Evolutionary conservation across 805 yeast species (phyloP).

Genomic region (Zygoascus flipseniorum): DNA sequence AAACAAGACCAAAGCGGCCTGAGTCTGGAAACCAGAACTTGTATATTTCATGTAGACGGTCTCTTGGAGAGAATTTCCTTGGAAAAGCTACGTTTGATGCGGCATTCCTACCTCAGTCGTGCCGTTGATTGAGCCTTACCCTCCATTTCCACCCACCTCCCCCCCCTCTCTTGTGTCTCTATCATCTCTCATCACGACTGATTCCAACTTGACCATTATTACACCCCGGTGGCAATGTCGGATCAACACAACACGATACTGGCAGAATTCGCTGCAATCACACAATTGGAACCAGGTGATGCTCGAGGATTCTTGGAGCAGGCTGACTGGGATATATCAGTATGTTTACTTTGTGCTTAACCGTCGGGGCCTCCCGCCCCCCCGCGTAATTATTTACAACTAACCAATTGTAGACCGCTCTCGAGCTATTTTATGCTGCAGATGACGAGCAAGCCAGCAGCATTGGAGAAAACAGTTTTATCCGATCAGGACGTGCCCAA

Average conservation of each 20-base stretch:
- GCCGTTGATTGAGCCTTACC: not conserved
- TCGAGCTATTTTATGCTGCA: conserved; percentile 8
- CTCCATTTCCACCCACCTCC: not conserved
- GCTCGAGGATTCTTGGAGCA: conserved; percentile 33
- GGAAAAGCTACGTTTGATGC: too few relatives aligned
- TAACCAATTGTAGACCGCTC: conserved; percentile 4
- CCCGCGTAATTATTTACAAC: not conserved
- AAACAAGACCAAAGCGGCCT: too few relatives aligned
- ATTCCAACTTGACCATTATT: not conserved
- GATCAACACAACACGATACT: conserved; percentile 16
- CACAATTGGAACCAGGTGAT: conserved; percentile 31
- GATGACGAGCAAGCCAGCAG: not conserved
- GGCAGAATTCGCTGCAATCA: conserved; percentile 30
- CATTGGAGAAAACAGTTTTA: not conserved
- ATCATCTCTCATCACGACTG: not conserved
- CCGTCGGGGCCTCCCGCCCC: not conserved
- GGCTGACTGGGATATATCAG: conserved; percentile 25
- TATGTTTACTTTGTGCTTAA: conserved; percentile 10
- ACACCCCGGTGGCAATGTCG: not conserved
- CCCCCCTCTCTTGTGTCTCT: not conserved
- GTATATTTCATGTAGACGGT: too few relatives aligned
- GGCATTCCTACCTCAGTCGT: too few relatives aligned
- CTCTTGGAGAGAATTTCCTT: too few relatives aligned
- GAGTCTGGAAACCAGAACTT: too few relatives aligned
- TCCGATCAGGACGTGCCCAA: conserved; percentile 2